phyloP scores from a whole-genome alignment of 2,329 filamentous ascomycete genomes.

The Cladosporium sp. region DNA sequence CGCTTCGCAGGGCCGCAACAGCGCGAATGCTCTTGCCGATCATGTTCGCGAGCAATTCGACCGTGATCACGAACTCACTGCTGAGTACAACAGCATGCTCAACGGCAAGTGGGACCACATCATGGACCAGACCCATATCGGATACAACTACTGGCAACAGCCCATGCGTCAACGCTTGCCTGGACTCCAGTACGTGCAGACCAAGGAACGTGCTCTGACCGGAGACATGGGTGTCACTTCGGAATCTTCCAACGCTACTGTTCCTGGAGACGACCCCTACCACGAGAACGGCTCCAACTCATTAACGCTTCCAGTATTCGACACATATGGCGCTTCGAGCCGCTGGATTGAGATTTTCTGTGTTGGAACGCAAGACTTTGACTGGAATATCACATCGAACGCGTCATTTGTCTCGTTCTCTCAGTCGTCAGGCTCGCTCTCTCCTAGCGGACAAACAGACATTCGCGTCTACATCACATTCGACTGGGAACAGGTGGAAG shows the following conservation, averaged over 20 bases:
- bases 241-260: slow-evolving; percentile 66
- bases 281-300: slow-evolving; percentile 56
- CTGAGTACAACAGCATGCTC: slow-evolving; percentile 59
- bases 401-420: slow-evolving; percentile 57
- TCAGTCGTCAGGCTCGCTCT: slow-evolving; percentile 53
- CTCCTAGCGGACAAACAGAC: slow-evolving; percentile 50
- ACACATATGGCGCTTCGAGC: slow-evolving; percentile 56
- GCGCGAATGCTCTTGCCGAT: slow-evolving; percentile 57
- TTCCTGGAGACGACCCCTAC: slow-evolving; percentile 67
- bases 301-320: slow-evolving; percentile 59
- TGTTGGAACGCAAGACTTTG: slow-evolving; percentile 56
- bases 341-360: slow-evolving; percentile 67
- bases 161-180: slow-evolving; percentile 71
- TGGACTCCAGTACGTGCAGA: slow-evolving; percentile 62
- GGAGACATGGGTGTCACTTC: slow-evolving; percentile 66
- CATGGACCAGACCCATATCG: slow-evolving; percentile 57
- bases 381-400: slow-evolving; percentile 54
- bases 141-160: slow-evolving; percentile 64
- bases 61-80: slow-evolving; percentile 59
- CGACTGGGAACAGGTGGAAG: slow-evolving; percentile 56
- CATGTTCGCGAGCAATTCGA: slow-evolving; percentile 57
- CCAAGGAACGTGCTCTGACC: slow-evolving; percentile 58
- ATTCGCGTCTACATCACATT: slow-evolving; percentile 57
- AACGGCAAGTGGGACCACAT: slow-evolving; percentile 61
- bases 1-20: slow-evolving; percentile 58